Evolutionary conservation across 148 eudicot species (phyloP), one percentile per base, ranked within the genome.

Genomic region (Hydrangea macrophylla): DNA sequence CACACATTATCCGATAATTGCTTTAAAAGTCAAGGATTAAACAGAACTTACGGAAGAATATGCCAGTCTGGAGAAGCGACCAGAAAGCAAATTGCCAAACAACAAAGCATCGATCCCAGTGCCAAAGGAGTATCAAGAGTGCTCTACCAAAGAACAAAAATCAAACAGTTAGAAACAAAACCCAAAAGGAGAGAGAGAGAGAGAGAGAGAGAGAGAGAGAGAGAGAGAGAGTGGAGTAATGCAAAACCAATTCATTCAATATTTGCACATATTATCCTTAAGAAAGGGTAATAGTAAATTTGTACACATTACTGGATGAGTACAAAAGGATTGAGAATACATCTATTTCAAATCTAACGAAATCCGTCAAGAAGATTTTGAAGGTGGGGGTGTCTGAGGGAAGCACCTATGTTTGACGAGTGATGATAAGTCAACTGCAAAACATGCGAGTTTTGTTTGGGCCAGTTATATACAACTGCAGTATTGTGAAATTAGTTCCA

Each of bases 71-170:
- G 56, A 59, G 60, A 73, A 70, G 80, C 45, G 50, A 88, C 17
- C 7, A 68, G 55, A 53, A 62, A 79, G 78, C 81, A 74, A 27
- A 83, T 55, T 37, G 69, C 74, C 80, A 73, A 58, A 76, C 83
- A 81, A 45, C 70, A 77, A 20, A 56, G 67, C 69, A 85, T 63
- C 39, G 89, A 78, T 58, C 60, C 79, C 79, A 81, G 54, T 58
- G 98, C 88, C 57, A 88, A 67, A 63, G 78, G 80, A 44, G 79
- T 78, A 84, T 93, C 98, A 65, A 76, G 73, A 59, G 98, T 78
- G 79, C 96, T 84, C 98, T 93, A 92, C 44, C 45, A 68, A 57
- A 32, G 39, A 73, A 60, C 24, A 58, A 35, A 55, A 58, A 58
- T 24, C 23, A 60, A 35, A 20, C 39, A 50, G 7, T 70, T 32